A percentile compares a stretch with the other conserved stretches of the same genome.
phyloP scores from a whole-genome alignment of 2,329 filamentous ascomycete species.

The Herpomyces periplanetae region DNA sequence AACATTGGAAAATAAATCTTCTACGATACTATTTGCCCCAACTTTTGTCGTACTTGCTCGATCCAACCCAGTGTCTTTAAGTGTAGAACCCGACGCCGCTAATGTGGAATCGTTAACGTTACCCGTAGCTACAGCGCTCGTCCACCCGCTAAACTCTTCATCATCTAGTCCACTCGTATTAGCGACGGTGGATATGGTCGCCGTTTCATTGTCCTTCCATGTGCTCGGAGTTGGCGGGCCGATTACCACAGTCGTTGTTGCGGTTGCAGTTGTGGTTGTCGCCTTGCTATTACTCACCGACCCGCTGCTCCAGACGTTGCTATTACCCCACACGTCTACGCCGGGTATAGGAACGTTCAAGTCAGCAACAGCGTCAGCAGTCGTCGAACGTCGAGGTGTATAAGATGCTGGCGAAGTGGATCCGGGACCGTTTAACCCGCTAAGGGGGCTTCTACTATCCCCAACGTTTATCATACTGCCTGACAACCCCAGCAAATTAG shows the following conservation, averaged over 20 bases:
- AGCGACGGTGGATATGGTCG: slow-evolving; percentile 9
- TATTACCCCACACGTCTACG: slow-evolving; percentile 42
- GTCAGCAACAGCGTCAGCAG: slow-evolving; percentile 8
- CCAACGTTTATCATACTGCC: no score
- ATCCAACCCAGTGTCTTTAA: slow-evolving; percentile 14
- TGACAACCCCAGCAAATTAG: no score
- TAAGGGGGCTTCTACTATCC: no score
- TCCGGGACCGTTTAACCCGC: no score
- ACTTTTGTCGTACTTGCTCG: slow-evolving; percentile 16
- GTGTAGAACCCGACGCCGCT: slow-evolving; percentile 8
- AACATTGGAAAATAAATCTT: slow-evolving; percentile 81
- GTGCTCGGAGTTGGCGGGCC: slow-evolving; percentile 7
- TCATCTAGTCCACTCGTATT: slow-evolving; percentile 36
- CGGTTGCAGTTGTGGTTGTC: slow-evolving; percentile 8
- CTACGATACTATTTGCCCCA: no score
- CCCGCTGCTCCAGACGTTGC: slow-evolving; percentile 50
- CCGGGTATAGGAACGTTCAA: no score
- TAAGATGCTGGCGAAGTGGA: slow-evolving; percentile 6
- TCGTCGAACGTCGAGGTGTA: slow-evolving; percentile 5
- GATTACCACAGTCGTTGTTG: slow-evolving; percentile 7
- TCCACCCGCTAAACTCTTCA: slow-evolving; percentile 73
- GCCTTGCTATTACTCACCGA: slow-evolving; percentile 18
- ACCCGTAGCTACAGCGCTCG: slow-evolving; percentile 26
- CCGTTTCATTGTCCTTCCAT: slow-evolving; percentile 16
- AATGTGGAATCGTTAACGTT: slow-evolving; percentile 8